Evolutionary conservation across 371 early-diverging fungal species (phyloP).

Genomic region (Mortierella sp.): DNA sequence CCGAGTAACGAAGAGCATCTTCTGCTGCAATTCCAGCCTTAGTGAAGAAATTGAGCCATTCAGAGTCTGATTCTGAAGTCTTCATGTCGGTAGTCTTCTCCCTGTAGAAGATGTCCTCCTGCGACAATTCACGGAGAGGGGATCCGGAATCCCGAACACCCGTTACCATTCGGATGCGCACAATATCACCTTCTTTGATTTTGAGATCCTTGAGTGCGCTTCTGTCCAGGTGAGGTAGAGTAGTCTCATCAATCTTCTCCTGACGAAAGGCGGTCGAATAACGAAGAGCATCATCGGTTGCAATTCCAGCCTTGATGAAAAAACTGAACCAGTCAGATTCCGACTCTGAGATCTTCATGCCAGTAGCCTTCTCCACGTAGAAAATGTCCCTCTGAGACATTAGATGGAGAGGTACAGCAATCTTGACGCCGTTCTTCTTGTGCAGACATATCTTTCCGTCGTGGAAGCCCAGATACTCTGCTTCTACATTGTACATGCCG

Average conservation of each 20-base stretch:
- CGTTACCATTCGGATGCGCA: constrained; percentile 75
- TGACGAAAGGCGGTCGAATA: constrained; percentile 86
- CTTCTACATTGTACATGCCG: constrained; percentile 92
- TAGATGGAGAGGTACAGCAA: constrained; percentile 91
- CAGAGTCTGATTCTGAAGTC: no score
- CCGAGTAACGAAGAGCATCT: no score
- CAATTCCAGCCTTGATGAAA: constrained; percentile 80
- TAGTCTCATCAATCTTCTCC: constrained; percentile 83
- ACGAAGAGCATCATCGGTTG: constrained; percentile 73
- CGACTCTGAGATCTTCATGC: constrained; percentile 60
- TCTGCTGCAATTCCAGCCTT: no score
- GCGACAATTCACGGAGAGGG: no score
- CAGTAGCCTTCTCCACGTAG: constrained; percentile 70
- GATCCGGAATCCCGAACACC: no score
- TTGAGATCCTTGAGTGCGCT: constrained; percentile 81
- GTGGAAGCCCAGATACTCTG: constrained; percentile 79
- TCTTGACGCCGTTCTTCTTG: constrained; percentile 94
- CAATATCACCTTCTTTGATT: constrained; percentile 85
- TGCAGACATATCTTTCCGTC: constrained; percentile 90
- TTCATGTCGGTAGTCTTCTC: no score
- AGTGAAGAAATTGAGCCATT: no score
- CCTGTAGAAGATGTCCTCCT: no score
- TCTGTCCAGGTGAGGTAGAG: constrained; percentile 77
- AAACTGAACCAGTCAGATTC: constrained; percentile 93
- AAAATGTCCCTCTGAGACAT: constrained; percentile 81